phyloP scores from a whole-genome alignment of 768 basidiomycete genomes.

The Phaeotremella fagi region DNA sequence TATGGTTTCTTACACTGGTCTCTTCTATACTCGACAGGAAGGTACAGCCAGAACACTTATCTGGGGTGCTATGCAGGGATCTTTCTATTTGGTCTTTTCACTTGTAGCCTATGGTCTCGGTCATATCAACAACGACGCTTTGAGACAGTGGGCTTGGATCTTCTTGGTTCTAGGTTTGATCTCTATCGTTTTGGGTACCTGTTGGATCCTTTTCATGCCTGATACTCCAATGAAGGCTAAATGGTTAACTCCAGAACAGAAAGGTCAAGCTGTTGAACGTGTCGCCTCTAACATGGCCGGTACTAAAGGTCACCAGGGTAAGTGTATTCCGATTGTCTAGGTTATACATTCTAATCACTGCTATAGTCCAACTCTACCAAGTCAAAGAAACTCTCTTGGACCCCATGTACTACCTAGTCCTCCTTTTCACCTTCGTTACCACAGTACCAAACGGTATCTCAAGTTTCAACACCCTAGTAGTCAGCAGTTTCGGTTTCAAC shows the following conservation, averaged over 20 bases:
- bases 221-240: slow-evolving; percentile 14
- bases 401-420: slow-evolving; percentile 18
- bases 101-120: slow-evolving; percentile 19
- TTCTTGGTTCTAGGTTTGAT: slow-evolving; percentile 14
- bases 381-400: slow-evolving; percentile 13
- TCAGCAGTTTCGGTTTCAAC: slow-evolving; percentile 13
- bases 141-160: slow-evolving; percentile 21
- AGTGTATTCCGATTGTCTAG: no score
- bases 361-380: slow-evolving; percentile 15
- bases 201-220: slow-evolving; percentile 13
- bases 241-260: slow-evolving; percentile 11
- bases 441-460: slow-evolving; percentile 21
- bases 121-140: slow-evolving; percentile 8
- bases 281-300: slow-evolving; percentile 20
- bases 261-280: slow-evolving; percentile 10
- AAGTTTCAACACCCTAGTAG: slow-evolving; percentile 18
- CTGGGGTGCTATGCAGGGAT: slow-evolving; percentile 23
- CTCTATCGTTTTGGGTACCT: slow-evolving; percentile 5
- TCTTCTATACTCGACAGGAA: slow-evolving; percentile 18
- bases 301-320: slow-evolving; percentile 12
- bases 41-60: slow-evolving; percentile 11
- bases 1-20: slow-evolving; percentile 10
- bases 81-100: slow-evolving; percentile 21
- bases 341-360: background rate
- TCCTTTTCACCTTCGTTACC: slow-evolving; percentile 11